A percentile compares a stretch with the other conserved stretches of the same genome.
These are phyloP conservation scores for Aristolochia fimbriata DNA, from an alignment of 164 flowering plant species.

Conservation along the genomic window DNA sequence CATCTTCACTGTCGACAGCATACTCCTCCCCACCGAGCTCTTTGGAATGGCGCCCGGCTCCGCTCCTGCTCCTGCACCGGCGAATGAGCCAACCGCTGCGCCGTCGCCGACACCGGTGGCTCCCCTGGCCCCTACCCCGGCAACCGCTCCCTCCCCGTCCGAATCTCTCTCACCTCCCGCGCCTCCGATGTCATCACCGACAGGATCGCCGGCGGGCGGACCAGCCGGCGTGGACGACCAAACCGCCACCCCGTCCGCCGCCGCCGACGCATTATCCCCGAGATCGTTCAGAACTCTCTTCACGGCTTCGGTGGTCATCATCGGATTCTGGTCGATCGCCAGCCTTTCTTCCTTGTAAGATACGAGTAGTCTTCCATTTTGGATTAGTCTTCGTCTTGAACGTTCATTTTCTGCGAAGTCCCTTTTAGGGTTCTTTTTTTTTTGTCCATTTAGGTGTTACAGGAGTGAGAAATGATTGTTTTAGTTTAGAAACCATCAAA, in stretches of 20 bases:
- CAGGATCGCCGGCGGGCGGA: conserved; percentile 16
- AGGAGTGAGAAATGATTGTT: background rate
- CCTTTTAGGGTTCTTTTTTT: background rate
- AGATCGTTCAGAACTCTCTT: conserved; percentile 18
- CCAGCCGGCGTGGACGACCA: conserved; percentile 5
- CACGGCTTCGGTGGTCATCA: conserved; percentile 16
- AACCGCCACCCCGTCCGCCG: conserved; percentile 7
- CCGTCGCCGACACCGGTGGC: conserved; percentile 28
- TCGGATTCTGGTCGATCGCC: conserved; percentile 14
- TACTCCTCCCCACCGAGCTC: conserved; percentile 68
- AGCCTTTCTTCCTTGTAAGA: conserved; percentile 19
- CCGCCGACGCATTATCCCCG: conserved; percentile 17
- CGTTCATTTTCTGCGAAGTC: conserved; percentile 1
- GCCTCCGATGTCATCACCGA: conserved; percentile 18
- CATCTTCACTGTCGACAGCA: conserved; percentile 58
- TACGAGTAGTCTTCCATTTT: conserved; percentile 1
- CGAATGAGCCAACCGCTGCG: conserved; percentile 31
- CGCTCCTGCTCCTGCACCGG: conserved; percentile 53
- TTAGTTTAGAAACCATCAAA: background rate
- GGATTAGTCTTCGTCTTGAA: conserved; percentile 4
- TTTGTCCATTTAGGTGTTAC: background rate
- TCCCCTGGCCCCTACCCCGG: conserved; percentile 30
- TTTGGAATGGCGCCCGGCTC: conserved; percentile 65
- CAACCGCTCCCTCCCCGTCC: conserved; percentile 26
- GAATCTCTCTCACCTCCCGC: conserved; percentile 16